phyloP scores from a whole-genome alignment of 2,329 filamentous ascomycete genomes.

The Cercospora beticola region DNA sequence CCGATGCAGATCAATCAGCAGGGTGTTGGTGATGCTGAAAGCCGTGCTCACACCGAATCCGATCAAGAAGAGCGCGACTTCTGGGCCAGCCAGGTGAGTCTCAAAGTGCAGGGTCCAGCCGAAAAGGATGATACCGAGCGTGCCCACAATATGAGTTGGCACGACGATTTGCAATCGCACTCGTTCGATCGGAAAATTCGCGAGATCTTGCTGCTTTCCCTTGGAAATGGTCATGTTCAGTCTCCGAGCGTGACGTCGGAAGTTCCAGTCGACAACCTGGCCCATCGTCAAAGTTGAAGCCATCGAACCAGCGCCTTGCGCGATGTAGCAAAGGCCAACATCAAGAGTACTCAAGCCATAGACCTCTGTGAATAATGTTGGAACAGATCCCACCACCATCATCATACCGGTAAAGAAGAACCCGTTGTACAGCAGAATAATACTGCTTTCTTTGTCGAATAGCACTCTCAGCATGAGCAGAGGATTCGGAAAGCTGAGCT shows the following conservation, averaged over 20 bases:
- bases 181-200: constrained; percentile 53
- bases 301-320: constrained; percentile 43
- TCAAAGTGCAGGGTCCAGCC: constrained; percentile 45
- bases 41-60: constrained; percentile 36
- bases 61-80: constrained; percentile 48
- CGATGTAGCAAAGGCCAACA: constrained; percentile 31
- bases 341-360: constrained; percentile 37
- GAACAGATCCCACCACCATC: constrained; percentile 47
- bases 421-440: constrained; percentile 33
- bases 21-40: constrained; percentile 48
- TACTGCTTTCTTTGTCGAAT: constrained; percentile 26
- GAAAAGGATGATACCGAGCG: constrained; percentile 40
- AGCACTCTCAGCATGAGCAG: constrained; percentile 40
- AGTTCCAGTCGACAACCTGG: constrained; percentile 69
- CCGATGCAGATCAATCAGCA: constrained; percentile 48
- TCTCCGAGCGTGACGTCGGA: constrained; percentile 62
- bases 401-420: constrained; percentile 50
- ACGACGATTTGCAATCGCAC: constrained; percentile 45
- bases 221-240: constrained; percentile 62
- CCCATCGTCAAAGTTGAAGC: constrained; percentile 50
- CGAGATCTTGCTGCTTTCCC: constrained; percentile 56
- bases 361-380: constrained; percentile 41
- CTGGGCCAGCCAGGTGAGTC: constrained; percentile 43
- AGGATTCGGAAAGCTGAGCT: constrained; percentile 44
- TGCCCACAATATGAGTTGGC: constrained; percentile 40